A percentile compares a stretch with the other conserved stretches of the same genome.
Conservation (phyloP, 805 yeast species). For the Saccharomycodes ludwigii region DNA sequence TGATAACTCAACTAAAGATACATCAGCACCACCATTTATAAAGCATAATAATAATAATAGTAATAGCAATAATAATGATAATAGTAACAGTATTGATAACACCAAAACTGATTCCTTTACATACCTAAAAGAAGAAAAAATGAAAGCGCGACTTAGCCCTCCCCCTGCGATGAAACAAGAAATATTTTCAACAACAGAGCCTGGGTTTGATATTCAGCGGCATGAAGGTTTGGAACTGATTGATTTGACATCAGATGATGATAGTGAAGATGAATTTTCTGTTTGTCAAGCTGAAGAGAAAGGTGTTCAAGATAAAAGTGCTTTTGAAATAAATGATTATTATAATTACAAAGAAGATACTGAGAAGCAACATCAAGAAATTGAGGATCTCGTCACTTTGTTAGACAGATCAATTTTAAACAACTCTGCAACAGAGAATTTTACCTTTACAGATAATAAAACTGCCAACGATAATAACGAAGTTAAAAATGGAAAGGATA, state of each 20-base stretch:
- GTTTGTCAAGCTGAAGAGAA: slow-evolving; percentile 1
- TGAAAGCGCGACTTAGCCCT: neutral
- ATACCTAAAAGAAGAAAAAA: neutral
- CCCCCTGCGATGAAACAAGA: too few species aligned
- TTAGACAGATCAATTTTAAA: too few species aligned
- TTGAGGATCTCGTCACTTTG: too few species aligned
- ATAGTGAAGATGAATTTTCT: slow-evolving; percentile 3
- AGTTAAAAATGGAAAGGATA: too few species aligned
- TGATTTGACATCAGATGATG: slow-evolving; percentile 12
- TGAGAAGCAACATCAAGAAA: too few species aligned
- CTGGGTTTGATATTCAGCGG: slow-evolving; percentile 1
- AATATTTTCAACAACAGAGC: too few species aligned
- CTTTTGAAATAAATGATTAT: too few species aligned
- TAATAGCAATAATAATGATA: slow-evolving; percentile 13
- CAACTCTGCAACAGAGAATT: too few species aligned
- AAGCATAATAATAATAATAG: slow-evolving; percentile 1
- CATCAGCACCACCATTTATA: slow-evolving; percentile 1
- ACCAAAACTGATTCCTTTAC: slow-evolving; percentile 19
- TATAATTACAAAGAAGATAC: too few species aligned
- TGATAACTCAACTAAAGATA: neutral
- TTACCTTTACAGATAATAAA: too few species aligned
- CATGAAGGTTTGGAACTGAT: slow-evolving; percentile 5
- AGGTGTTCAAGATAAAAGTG: slow-evolving; percentile 1
- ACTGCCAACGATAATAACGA: too few species aligned
- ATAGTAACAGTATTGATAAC: too few species aligned